Conservation (phyloP, 2,329 filamentous ascomycete genomes). For the Dryadomyces quercivorus region DNA sequence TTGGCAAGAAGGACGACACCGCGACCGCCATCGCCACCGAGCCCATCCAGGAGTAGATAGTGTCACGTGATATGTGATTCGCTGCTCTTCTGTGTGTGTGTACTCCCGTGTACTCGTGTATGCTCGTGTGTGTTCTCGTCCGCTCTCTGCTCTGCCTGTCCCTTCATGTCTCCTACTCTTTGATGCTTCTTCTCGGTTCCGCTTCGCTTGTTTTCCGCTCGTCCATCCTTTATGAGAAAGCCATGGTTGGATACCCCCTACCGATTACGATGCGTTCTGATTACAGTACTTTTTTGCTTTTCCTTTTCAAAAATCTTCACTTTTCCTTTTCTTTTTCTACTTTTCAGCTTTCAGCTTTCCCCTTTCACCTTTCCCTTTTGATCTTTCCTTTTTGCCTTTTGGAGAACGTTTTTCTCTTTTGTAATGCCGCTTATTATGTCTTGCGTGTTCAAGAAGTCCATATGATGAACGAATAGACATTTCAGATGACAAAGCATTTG, state of each 20-base stretch:
- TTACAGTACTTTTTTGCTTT: not conserved
- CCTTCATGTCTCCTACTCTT: not conserved
- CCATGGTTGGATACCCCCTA: conserved; percentile 4
- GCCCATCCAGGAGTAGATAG: conserved; percentile 9
- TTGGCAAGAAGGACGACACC: conserved; percentile 33
- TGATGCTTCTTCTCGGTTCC: not conserved
- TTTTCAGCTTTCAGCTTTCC: not conserved
- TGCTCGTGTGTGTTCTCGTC: no score
- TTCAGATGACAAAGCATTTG: not conserved
- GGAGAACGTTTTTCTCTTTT: not conserved
- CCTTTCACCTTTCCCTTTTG: not conserved
- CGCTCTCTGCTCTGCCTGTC: not conserved
- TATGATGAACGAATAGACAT: conserved; percentile 5
- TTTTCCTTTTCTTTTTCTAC: not conserved
- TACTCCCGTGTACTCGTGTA: no score
- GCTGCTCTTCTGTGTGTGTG: not conserved
- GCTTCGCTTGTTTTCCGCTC: not conserved
- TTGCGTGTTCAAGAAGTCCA: not conserved
- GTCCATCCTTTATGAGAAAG: not conserved
- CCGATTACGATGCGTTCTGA: not conserved
- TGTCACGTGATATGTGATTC: not conserved
- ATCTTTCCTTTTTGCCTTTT: not conserved
- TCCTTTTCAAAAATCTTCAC: not conserved
- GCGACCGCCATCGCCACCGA: conserved; percentile 1
- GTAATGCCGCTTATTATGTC: not conserved